Evolutionary conservation across 495 filamentous ascomycete species (phyloP).

Genomic region (Penicillium ucsense): DNA sequence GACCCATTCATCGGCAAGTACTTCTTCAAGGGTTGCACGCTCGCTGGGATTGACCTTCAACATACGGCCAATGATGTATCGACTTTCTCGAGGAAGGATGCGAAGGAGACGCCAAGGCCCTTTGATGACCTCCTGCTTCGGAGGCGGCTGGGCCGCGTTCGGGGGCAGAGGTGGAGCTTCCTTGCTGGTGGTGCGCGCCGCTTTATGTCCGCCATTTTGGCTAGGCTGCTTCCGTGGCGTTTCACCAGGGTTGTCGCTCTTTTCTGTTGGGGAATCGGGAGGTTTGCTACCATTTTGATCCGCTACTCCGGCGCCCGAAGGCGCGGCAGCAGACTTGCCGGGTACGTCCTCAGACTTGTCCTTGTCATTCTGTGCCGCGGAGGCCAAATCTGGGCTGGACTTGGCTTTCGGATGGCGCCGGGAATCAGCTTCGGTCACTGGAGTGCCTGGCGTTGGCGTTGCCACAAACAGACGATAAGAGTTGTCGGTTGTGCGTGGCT

Average conservation of each 20-base stretch:
- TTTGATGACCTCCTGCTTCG: slow-evolving; percentile 66
- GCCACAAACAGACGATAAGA: slow-evolving; percentile 89
- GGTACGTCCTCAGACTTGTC: neutral
- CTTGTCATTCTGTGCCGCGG: slow-evolving; percentile 19
- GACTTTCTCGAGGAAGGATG: slow-evolving; percentile 78
- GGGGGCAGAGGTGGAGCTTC: slow-evolving; percentile 34
- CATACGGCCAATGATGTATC: slow-evolving; percentile 87
- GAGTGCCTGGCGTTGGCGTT: slow-evolving; percentile 48
- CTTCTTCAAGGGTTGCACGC: slow-evolving; percentile 74
- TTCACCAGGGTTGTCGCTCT: slow-evolving; percentile 11
- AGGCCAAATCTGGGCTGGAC: slow-evolving; percentile 28
- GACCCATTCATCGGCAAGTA: slow-evolving; percentile 87
- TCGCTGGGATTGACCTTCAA: slow-evolving; percentile 79
- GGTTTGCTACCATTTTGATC: slow-evolving; percentile 11
- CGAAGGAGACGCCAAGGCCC: slow-evolving; percentile 92
- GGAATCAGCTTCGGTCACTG: slow-evolving; percentile 36
- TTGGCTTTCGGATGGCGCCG: slow-evolving; percentile 27
- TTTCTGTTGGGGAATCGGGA: slow-evolving; percentile 1
- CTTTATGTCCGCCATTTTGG: slow-evolving; percentile 13
- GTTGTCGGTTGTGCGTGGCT: slow-evolving; percentile 82
- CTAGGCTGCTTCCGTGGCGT: slow-evolving; percentile 18
- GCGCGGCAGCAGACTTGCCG: slow-evolving; percentile 4
- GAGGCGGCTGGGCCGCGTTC: slow-evolving; percentile 22
- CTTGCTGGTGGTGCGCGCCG: slow-evolving; percentile 40
- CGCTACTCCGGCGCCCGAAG: slow-evolving; percentile 1